Evolutionary conservation across 2,329 filamentous ascomycete species (phyloP), one percentile per base, ranked within the genome.

Genomic region (Neofusicoccum ribis): DNA sequence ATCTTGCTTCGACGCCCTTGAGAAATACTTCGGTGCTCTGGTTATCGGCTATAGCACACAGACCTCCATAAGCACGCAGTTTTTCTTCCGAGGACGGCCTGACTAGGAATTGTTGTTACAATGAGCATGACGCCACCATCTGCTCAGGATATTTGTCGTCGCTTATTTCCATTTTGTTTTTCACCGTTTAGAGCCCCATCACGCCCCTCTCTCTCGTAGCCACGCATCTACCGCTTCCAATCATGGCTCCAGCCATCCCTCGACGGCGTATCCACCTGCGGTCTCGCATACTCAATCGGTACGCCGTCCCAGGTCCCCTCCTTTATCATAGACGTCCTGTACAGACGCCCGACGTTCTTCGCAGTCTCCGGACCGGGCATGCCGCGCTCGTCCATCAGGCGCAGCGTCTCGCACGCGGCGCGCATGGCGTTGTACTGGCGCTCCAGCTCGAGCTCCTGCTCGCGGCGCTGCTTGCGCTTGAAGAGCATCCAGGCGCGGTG

Each of bases 401-500:
- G 82, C 70, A 99, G 83, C 77, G 91, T 91, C 82, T 98, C 95
- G 80, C 92, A 96, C 27, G 95, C 94, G 50, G 84, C 83, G 66
- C 86, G 85, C 90, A 99, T 98, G 74, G 87, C 87, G 74, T 91
- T 89, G 80, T 93, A 93, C 82, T 88, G 87, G 47, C 91, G 84
- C 80, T 92, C 87, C 52, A 97, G 85, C 76, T 93, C 91, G 63
- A 84, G 81, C 75, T 91, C 85, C 60, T 88, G 84, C 41, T 82
- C 80, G 69, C 85, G 82, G 56, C 88, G 88, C 72, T 88, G 85
- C 75, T 91, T 86, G 70, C 89, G 85, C 72, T 89, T 88, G 80
- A 90, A 90, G 36, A 98, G 84, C 72, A 91, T 85, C 92, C 93
- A 98, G 23, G 94, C 94, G 72, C 95, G 93, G 83, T 98, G 93